Conservation (phyloP, 2,329 filamentous ascomycete species). For the Arthrobotrys conoides region DNA sequence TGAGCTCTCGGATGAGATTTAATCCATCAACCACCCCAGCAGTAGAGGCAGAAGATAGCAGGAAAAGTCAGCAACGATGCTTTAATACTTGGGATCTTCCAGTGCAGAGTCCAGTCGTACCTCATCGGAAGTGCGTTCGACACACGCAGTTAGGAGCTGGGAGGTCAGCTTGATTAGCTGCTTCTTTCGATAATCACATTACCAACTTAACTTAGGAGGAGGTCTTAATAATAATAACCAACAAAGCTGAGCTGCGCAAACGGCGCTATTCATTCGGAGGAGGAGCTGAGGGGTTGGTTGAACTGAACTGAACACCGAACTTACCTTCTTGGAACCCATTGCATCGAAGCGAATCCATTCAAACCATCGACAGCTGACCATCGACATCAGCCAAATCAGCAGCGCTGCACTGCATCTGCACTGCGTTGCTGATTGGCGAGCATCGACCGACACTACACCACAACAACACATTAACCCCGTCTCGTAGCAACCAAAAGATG, state of each 20-base stretch:
- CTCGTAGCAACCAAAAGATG: conserved; percentile 32
- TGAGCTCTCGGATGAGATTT: conserved; percentile 47
- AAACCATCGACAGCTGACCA: conserved; percentile 28
- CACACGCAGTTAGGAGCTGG: conserved; percentile 55
- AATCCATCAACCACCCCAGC: conserved; percentile 51
- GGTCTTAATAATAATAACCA: conserved; percentile 22
- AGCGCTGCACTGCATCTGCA: conserved; percentile 20
- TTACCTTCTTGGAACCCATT: conserved; percentile 18
- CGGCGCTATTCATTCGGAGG: conserved; percentile 44
- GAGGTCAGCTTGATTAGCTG: conserved; percentile 52
- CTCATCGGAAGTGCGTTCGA: conserved; percentile 57
- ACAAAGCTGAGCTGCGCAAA: conserved; percentile 44
- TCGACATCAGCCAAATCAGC: conserved; percentile 29
- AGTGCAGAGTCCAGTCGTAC: conserved; percentile 45
- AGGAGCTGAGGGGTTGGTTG: conserved; percentile 51
- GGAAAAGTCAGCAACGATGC: conserved; percentile 39
- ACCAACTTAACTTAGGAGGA: conserved; percentile 17
- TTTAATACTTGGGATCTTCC: conserved; percentile 48
- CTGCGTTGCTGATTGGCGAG: conserved; percentile 48
- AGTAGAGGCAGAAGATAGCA: conserved; percentile 14
- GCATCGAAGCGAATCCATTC: conserved; percentile 34
- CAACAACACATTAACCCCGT: conserved; percentile 22
- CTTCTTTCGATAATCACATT: conserved; percentile 23
- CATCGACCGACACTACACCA: not conserved
- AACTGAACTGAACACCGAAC: not conserved